Evolutionary conservation across 805 yeast species (phyloP).

Genomic region (Cyberlindnera mrakii): DNA sequence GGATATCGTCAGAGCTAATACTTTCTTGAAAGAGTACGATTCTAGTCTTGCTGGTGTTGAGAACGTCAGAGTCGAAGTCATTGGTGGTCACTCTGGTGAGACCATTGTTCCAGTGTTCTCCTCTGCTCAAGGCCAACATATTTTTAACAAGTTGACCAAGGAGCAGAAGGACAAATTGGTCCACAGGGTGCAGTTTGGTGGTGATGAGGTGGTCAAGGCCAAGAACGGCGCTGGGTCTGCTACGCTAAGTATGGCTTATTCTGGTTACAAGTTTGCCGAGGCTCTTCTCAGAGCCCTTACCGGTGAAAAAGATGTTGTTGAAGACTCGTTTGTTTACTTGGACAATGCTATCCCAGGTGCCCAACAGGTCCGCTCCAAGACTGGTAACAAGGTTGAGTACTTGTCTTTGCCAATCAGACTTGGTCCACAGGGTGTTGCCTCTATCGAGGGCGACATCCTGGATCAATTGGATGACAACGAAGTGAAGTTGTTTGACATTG

Average conservation of each 20-base stretch:
- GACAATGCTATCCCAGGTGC: conserved; percentile 28
- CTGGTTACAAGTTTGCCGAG: conserved; percentile 78
- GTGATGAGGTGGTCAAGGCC: conserved; percentile 95
- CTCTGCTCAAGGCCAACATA: conserved; percentile 12
- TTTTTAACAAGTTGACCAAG: conserved; percentile 16
- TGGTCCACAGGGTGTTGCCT: conserved; percentile 47
- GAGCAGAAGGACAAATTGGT: conserved; percentile 40
- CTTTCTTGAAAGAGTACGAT: conserved; percentile 47
- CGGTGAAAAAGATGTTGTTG: conserved; percentile 31
- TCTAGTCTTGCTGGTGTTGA: conserved; percentile 30
- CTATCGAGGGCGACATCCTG: conserved; percentile 49
- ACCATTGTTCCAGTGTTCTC: conserved; percentile 77
- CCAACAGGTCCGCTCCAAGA: conserved; percentile 16
- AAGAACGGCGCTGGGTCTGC: conserved; percentile 95
- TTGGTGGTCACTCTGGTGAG: conserved; percentile 95
- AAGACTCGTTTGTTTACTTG: conserved; percentile 47
- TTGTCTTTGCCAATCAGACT: conserved; percentile 62
- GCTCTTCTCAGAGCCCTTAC: conserved; percentile 28
- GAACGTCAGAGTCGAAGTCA: conserved; percentile 32
- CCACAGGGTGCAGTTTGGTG: conserved; percentile 91
- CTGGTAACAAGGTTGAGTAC: conserved; percentile 29
- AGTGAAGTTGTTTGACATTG: conserved; percentile 47
- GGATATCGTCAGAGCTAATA: conserved; percentile 83
- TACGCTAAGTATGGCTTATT: conserved; percentile 92
- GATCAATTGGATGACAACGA: conserved; percentile 45